These are phyloP conservation scores for Pestalotiopsis sp. DNA, from an alignment of 2,329 filamentous ascomycete species.

Conservation along the genomic window DNA sequence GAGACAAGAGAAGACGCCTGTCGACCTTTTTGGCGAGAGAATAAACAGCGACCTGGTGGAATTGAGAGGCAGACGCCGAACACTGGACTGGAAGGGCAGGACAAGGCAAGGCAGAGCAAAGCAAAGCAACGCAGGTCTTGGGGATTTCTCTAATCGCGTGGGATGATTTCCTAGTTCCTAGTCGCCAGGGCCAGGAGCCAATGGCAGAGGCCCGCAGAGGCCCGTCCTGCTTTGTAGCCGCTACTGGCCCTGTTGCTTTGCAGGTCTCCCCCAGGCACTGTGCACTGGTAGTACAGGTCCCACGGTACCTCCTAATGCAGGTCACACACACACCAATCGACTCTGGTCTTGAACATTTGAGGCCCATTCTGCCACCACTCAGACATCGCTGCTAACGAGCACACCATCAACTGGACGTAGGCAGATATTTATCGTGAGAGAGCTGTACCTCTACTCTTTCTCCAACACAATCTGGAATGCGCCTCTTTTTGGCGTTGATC, in stretches of 20 bases:
- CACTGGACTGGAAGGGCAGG: neutral
- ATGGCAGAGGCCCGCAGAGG: neutral
- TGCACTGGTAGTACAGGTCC: too few species aligned
- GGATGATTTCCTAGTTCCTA: neutral
- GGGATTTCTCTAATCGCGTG: neutral
- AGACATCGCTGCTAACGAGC: too few species aligned
- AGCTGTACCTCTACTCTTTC: too few species aligned
- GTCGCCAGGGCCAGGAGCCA: constrained; percentile 1
- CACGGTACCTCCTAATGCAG: too few species aligned
- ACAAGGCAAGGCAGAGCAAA: neutral
- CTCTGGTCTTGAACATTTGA: too few species aligned
- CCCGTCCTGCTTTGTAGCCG: constrained; percentile 6
- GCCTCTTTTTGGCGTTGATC: too few species aligned
- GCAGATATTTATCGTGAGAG: too few species aligned
- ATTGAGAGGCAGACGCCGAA: neutral
- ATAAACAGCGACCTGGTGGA: neutral
- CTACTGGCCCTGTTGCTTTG: neutral
- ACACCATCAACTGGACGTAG: too few species aligned
- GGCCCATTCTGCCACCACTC: too few species aligned
- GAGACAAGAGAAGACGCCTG: neutral
- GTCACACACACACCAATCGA: too few species aligned
- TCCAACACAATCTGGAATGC: too few species aligned
- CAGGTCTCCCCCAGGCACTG: too few species aligned
- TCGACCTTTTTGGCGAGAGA: neutral
- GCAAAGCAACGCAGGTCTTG: neutral